A percentile compares a stretch with the other conserved stretches of the same genome.
Evolutionary conservation across 2,329 filamentous ascomycete genomes (phyloP).

Genomic region (Torrubiella hemipterigena): DNA sequence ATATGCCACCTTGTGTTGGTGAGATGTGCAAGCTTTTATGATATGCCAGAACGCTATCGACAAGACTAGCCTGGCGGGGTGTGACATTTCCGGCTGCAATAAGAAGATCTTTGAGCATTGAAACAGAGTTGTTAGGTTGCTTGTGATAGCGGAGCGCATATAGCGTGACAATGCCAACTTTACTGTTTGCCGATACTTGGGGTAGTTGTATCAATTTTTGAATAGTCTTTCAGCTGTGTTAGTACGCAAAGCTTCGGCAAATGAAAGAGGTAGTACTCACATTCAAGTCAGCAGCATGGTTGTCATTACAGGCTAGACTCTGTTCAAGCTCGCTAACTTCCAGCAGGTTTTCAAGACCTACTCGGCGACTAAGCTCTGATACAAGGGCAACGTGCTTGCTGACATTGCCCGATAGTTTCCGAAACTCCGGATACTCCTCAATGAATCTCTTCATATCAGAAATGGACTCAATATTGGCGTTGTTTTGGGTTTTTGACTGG

Average conservation of each 20-base stretch:
- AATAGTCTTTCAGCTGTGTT: slow-evolving; percentile 45
- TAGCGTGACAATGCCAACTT: slow-evolving; percentile 82
- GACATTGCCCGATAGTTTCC: slow-evolving; percentile 92
- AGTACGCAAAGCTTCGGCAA: neutral
- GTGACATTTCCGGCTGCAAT: slow-evolving; percentile 73
- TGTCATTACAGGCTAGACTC: slow-evolving; percentile 92
- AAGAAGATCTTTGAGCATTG: slow-evolving; percentile 78
- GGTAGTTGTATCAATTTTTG: slow-evolving; percentile 79
- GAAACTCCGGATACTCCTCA: slow-evolving; percentile 96
- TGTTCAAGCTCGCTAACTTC: slow-evolving; percentile 97
- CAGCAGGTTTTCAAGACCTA: slow-evolving; percentile 76
- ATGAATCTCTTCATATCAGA: slow-evolving; percentile 99
- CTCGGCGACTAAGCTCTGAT: slow-evolving; percentile 79
- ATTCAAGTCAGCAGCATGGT: slow-evolving; percentile 83
- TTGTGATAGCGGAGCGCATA: slow-evolving; percentile 90
- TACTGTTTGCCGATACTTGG: slow-evolving; percentile 65
- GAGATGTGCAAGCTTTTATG: slow-evolving; percentile 76
- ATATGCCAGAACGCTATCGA: slow-evolving; percentile 73
- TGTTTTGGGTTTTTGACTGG: slow-evolving; percentile 93
- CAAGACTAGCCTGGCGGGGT: slow-evolving; percentile 61
- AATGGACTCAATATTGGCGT: slow-evolving; percentile 92
- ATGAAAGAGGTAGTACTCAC: slow-evolving; percentile 38
- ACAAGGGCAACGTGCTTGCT: slow-evolving; percentile 97
- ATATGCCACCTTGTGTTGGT: slow-evolving; percentile 64
- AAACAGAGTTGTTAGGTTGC: slow-evolving; percentile 69